phyloP scores from a whole-genome alignment of 2,329 filamentous ascomycete species.

The Verticillium zaregamsianum region DNA sequence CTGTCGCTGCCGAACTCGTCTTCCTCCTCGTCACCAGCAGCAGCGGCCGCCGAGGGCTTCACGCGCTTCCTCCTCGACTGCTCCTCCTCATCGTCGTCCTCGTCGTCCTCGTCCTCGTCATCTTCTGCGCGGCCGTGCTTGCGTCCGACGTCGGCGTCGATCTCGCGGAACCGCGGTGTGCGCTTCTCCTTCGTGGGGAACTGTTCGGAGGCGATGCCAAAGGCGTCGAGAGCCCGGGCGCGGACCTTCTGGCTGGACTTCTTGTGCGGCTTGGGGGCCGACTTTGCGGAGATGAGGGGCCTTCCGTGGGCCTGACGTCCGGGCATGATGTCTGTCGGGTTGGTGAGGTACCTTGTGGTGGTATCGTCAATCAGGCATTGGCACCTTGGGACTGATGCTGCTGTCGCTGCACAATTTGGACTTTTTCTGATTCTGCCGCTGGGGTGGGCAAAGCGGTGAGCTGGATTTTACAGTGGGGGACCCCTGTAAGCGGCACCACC shows the following conservation, averaged over 20 bases:
- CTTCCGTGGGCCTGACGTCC: conserved; percentile 57
- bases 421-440: conserved; percentile 15
- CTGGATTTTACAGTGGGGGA: conserved; percentile 12
- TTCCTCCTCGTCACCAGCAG: conserved; percentile 48
- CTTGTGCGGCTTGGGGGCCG: conserved; percentile 29
- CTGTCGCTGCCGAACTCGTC: conserved; percentile 77
- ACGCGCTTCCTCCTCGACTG: conserved; percentile 38
- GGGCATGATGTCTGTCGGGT: conserved; percentile 37
- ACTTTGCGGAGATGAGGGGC: conserved; percentile 36
- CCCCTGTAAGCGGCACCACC: not conserved
- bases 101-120: conserved; percentile 36
- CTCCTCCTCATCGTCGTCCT: conserved; percentile 49
- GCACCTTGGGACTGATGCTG: not conserved
- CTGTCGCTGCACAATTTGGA: not conserved
- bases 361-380: not conserved
- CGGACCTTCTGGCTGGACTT: conserved; percentile 43
- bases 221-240: conserved; percentile 52
- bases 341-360: not conserved
- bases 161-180: conserved; percentile 46
- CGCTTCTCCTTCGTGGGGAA: conserved; percentile 42
- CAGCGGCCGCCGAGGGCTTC: conserved; percentile 36
- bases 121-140: conserved; percentile 14
- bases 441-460: conserved; percentile 14
- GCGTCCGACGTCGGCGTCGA: conserved; percentile 36
- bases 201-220: conserved; percentile 52